Percentiles rank a stretch among this genome's conserved stretches.
phyloP scores from a whole-genome alignment of 768 basidiomycete species.

The Termitomyces heimii region DNA sequence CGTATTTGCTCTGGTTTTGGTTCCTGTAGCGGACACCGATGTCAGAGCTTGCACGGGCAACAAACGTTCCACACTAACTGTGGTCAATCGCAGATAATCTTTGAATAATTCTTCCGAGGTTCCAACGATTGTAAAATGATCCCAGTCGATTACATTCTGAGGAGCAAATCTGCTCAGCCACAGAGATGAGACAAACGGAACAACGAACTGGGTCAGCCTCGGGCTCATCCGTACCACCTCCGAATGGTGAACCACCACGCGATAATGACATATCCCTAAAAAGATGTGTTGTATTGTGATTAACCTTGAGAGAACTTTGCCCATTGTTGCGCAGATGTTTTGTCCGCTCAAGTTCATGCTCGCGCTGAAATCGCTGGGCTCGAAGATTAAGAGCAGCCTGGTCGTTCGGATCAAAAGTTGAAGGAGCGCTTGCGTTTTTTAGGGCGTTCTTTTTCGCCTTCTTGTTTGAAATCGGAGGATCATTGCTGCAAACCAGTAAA shows the following conservation, averaged over 20 bases:
- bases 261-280: slow-evolving; percentile 42
- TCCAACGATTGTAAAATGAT: slow-evolving; percentile 91
- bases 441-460: slow-evolving; percentile 30
- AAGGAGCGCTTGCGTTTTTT: slow-evolving; percentile 6
- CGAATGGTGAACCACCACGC: slow-evolving; percentile 44
- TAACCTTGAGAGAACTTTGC: slow-evolving; percentile 36
- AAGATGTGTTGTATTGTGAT: slow-evolving; percentile 47
- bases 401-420: slow-evolving; percentile 53
- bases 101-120: slow-evolving; percentile 89
- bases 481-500: slow-evolving; percentile 25
- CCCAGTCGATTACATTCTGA: slow-evolving; percentile 97
- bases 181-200: not conserved
- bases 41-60: not conserved
- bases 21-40: slow-evolving; percentile 49
- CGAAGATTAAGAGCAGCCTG: slow-evolving; percentile 67
- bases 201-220: slow-evolving; percentile 64
- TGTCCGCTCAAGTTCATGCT: slow-evolving; percentile 76
- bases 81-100: slow-evolving; percentile 90
- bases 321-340: slow-evolving; percentile 42
- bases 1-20: slow-evolving; percentile 93
- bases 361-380: slow-evolving; percentile 86
- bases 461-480: slow-evolving; percentile 33
- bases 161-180: not conserved
- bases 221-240: slow-evolving; percentile 53
- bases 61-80: slow-evolving; percentile 39